phyloP scores from a whole-genome alignment of 768 basidiomycete species.

The Exsudoporus frostii region DNA sequence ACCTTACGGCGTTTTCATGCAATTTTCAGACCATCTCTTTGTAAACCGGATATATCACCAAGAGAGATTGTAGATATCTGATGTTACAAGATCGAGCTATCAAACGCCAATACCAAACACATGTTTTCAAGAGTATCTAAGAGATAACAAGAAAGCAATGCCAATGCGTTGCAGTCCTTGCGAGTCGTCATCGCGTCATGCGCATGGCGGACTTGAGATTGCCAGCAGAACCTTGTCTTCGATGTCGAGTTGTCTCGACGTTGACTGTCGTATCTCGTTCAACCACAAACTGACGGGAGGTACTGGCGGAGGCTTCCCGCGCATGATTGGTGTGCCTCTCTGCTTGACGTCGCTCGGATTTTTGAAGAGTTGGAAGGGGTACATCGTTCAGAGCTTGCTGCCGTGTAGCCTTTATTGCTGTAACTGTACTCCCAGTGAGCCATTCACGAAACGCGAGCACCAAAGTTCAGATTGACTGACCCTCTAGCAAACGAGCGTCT shows the following conservation, averaged over 20 bases:
- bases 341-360: conserved; percentile 17
- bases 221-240: conserved; percentile 28
- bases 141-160: conserved; percentile 6
- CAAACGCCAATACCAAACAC: conserved; percentile 2
- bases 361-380: conserved; percentile 21
- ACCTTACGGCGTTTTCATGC: conserved; percentile 16
- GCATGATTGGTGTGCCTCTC: conserved; percentile 31
- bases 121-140: conserved; percentile 8
- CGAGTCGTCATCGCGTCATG: conserved; percentile 28
- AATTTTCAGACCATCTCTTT: conserved; percentile 12
- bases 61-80: conserved; percentile 13
- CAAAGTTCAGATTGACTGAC: conserved; percentile 33
- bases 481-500: conserved; percentile 62
- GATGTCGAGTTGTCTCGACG: conserved; percentile 27
- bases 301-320: conserved; percentile 12
- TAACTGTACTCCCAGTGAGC: conserved; percentile 20
- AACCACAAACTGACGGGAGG: conserved; percentile 25
- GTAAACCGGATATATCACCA: conserved; percentile 13
- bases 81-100: conserved; percentile 22
- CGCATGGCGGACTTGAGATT: conserved; percentile 39
- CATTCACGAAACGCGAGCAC: background rate
- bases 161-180: background rate
- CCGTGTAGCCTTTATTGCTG: conserved; percentile 24
- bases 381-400: conserved; percentile 11
- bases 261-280: conserved; percentile 32